phyloP scores from a whole-genome alignment of 2,329 filamentous ascomycete species.

The Ophiocordyceps sinensis region DNA sequence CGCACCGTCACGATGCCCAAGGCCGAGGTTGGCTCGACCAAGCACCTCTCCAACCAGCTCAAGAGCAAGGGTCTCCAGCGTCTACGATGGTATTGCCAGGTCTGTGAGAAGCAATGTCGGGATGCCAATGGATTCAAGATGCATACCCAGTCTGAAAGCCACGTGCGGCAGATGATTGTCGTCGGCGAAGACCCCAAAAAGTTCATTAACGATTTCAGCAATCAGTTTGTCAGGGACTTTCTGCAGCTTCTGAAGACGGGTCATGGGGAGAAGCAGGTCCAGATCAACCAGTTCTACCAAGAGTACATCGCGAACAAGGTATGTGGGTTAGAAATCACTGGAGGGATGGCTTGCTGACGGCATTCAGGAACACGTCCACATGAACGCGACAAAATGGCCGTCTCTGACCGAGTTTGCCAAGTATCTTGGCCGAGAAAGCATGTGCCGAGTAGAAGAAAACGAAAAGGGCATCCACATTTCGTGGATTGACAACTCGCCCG shows the following conservation, averaged over 20 bases:
- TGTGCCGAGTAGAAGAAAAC: conserved; percentile 82
- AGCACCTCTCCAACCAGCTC: conserved; percentile 80
- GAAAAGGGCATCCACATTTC: conserved; percentile 72
- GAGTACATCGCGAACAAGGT: conserved; percentile 71
- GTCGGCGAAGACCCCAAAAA: conserved; percentile 81
- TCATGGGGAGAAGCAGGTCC: conserved; percentile 81
- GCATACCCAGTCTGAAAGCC: conserved; percentile 71
- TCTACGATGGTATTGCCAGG: conserved; percentile 81
- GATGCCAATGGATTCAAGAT: conserved; percentile 90
- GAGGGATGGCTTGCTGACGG: background rate
- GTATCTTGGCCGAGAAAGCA: conserved; percentile 68
- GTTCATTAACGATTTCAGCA: conserved; percentile 67
- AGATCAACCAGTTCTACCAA: conserved; percentile 90
- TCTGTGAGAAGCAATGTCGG: conserved; percentile 50
- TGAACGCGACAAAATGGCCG: conserved; percentile 87
- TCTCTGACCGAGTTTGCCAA: conserved; percentile 85
- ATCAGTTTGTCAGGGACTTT: conserved; percentile 72
- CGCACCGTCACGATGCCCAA: conserved; percentile 59
- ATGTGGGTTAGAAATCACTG: background rate
- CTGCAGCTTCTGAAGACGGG: conserved; percentile 61
- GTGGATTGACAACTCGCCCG: conserved; percentile 86
- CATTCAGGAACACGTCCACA: conserved; percentile 59
- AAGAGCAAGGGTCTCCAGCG: conserved; percentile 68
- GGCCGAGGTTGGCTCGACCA: conserved; percentile 86
- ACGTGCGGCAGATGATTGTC: conserved; percentile 76